These are phyloP conservation scores for Penicillium sp. DNA, from an alignment of 2,329 filamentous ascomycete genomes.

Conservation along the genomic window DNA sequence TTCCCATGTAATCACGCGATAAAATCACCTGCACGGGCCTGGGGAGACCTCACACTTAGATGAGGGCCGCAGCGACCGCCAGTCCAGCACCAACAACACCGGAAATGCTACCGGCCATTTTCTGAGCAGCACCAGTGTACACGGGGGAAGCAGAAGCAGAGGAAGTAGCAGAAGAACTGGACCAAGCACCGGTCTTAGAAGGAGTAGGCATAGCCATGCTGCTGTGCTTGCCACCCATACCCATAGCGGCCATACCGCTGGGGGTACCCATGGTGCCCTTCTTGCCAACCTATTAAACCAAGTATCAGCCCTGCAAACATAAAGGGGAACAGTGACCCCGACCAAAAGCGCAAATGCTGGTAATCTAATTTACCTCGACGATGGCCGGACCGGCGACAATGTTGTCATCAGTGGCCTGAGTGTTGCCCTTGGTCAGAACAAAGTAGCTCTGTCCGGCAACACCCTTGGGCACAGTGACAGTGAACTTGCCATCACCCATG, in stretches of 20 bases:
- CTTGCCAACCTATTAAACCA: slow-evolving; percentile 11
- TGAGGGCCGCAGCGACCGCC: neutral
- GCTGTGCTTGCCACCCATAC: slow-evolving; percentile 3
- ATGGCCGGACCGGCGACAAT: slow-evolving; percentile 37
- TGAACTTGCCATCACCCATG: slow-evolving; percentile 17
- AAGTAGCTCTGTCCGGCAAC: slow-evolving; percentile 33
- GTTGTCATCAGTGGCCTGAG: slow-evolving; percentile 28
- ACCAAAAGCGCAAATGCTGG: neutral
- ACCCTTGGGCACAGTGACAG: slow-evolving; percentile 25
- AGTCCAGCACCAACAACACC: neutral
- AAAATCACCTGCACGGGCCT: neutral
- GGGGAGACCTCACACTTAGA: neutral
- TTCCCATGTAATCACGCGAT: too few relatives aligned
- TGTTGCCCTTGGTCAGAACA: slow-evolving; percentile 29
- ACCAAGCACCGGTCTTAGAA: slow-evolving; percentile 4
- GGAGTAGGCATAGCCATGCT: slow-evolving; percentile 1
- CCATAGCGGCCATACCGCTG: slow-evolving; percentile 2
- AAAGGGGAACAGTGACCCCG: neutral
- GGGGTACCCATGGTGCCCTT: slow-evolving; percentile 5
- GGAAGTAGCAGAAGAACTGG: neutral
- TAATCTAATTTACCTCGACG: slow-evolving; percentile 29
- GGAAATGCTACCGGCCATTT: neutral
- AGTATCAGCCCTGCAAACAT: slow-evolving; percentile 2
- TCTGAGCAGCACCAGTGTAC: neutral
- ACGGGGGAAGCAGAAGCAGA: slow-evolving; percentile 8